A percentile compares a stretch with the other conserved stretches of the same genome.
phyloP scores from a whole-genome alignment of 2,329 filamentous ascomycete genomes.

The Aspergillus texensis region DNA sequence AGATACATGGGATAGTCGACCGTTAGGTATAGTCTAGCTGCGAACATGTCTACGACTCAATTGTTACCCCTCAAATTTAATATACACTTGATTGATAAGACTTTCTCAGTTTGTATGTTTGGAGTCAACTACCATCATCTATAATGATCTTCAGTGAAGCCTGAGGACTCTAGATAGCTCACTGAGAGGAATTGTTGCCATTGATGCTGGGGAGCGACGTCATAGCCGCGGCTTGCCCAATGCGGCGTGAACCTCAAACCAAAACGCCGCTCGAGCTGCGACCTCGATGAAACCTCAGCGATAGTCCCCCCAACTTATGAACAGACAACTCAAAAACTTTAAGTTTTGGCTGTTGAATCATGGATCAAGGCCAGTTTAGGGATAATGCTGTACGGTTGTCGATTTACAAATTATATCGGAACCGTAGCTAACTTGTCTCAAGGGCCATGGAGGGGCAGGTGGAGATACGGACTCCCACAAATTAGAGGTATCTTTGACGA shows the following conservation, averaged over 20 bases:
- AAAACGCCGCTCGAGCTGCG: background rate
- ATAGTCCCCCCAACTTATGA: background rate
- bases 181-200: background rate
- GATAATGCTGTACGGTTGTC: constrained; percentile 25
- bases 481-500: constrained; percentile 34
- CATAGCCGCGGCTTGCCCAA: constrained; percentile 27
- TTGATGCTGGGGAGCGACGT: constrained; percentile 22
- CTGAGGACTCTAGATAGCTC: background rate
- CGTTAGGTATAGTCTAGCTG: constrained; percentile 35
- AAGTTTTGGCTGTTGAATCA: background rate
- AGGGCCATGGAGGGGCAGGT: constrained; percentile 34
- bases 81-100: background rate
- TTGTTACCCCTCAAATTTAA: background rate
- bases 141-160: background rate
- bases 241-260: constrained; percentile 9
- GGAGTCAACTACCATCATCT: background rate
- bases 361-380: constrained; percentile 6
- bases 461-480: constrained; percentile 39
- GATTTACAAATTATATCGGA: constrained; percentile 8
- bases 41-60: background rate
- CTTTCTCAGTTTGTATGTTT: background rate
- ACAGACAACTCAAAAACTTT: background rate
- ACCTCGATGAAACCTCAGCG: background rate
- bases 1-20: constrained; percentile 35
- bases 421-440: constrained; percentile 11